phyloP scores from a whole-genome alignment of 73 alveolate species.

The Tetrahymena elliotti region DNA sequence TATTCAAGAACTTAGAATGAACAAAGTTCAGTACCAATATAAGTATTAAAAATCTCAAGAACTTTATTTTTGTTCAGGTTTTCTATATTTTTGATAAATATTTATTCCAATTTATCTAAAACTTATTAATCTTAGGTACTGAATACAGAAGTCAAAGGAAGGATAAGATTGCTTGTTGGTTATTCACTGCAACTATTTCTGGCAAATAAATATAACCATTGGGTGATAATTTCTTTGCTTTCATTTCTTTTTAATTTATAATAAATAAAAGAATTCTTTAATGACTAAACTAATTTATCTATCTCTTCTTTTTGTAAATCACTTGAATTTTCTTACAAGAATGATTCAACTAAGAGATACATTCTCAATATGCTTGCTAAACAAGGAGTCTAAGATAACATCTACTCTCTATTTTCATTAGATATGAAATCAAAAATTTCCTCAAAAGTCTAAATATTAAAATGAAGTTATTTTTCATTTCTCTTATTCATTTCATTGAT shows the following conservation, averaged over 20 bases:
- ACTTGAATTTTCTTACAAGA: not conserved
- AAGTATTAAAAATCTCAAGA: not conserved
- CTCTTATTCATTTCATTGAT: not conserved
- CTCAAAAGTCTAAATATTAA: too few relatives aligned
- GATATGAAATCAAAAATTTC: not conserved
- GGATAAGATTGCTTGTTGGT: not conserved
- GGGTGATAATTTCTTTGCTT: not conserved
- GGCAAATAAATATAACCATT: not conserved
- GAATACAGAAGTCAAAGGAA: not conserved
- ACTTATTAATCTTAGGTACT: not conserved
- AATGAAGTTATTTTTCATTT: not conserved
- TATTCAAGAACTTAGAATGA: not conserved
- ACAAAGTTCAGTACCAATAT: not conserved
- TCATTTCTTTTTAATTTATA: not conserved
- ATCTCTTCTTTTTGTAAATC: not conserved
- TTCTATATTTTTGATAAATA: not conserved
- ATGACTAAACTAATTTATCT: not conserved
- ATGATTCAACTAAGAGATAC: not conserved
- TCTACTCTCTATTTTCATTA: not conserved
- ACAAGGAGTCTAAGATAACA: not conserved
- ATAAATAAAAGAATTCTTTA: not conserved
- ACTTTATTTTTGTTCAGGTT: not conserved
- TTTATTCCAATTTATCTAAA: not conserved
- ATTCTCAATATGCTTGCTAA: not conserved
- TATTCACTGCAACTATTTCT: not conserved